Evolutionary conservation across 169 alveolate genomes (phyloP), one percentile per base, ranked within the genome.

Genomic region (Plasmodium inui): DNA sequence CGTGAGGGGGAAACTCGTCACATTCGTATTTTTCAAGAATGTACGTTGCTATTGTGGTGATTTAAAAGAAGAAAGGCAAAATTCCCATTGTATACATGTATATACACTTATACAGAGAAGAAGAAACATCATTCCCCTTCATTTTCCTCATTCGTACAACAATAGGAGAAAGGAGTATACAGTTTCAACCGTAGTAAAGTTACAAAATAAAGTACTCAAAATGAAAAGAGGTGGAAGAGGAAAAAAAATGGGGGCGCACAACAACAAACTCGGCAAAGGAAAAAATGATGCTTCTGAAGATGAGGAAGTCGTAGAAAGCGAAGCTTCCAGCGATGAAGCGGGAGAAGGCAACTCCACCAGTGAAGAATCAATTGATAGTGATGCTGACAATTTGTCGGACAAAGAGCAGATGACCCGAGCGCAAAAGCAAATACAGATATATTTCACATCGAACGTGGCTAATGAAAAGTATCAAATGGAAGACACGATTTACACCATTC

Each of bases 391-490:
- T 22, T 26, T 26, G 28, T 67, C 76, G 28, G 76, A 67, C 30
- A 67, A 67, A 9, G 76, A 67, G n/a, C 41, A 67, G 76, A n/a
- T 0, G 4, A 26, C 5, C 37, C 39, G 6, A 22, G 76, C 71
- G 30, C 88, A 86, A 17, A 86, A 86, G 70, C 82, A 89, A 53
- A 80, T 89, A 67, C 94, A 89, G 37, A 73, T 89, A 89, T 80
- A 39, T 61, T 89, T 89, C 53, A 50, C 41, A 3, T 32, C 94
- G 50, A 46, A 89, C 55, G 50, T 89, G 50, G n/a, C 46, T 30
- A 50, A 89, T 78, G 91, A 80, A 28, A 81, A 89, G 83, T 89
- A 80, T 53, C 67, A 89, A 81, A 89, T 89, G 26, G 94, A 80
- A 28, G 83, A 81, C 55, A 79, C 72, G 30, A 89, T 46, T 28